Percentiles rank a stretch among this genome's conserved stretches.
phyloP scores from a whole-genome alignment of 345 rosid species.

The Durio zibethinus region DNA sequence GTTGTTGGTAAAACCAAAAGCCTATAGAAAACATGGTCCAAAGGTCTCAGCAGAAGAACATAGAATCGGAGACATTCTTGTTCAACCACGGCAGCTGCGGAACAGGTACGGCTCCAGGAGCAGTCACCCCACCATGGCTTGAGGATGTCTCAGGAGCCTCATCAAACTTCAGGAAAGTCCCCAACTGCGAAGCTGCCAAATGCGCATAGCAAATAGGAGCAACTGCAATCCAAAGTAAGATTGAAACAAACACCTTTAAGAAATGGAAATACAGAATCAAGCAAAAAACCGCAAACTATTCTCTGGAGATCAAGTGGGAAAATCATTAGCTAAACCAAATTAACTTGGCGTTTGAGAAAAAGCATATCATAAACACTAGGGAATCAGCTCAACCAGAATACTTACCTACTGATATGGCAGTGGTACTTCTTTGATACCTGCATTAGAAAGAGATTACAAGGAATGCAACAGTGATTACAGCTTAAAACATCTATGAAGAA shows the following conservation, averaged over 20 bases:
- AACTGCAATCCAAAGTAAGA: slow-evolving; percentile 25
- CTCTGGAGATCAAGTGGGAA: too few relatives aligned
- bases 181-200: slow-evolving; percentile 56
- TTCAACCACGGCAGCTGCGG: slow-evolving; percentile 58
- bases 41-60: slow-evolving; percentile 66
- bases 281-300: too few relatives aligned
- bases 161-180: slow-evolving; percentile 50
- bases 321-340: too few relatives aligned
- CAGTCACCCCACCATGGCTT: slow-evolving; percentile 44
- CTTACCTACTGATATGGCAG: slow-evolving; percentile 82
- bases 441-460: slow-evolving; percentile 19
- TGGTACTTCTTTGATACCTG: slow-evolving; percentile 87
- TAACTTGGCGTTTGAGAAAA: too few relatives aligned
- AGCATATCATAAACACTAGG: too few relatives aligned
- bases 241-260: neutral
- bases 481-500: too few relatives aligned
- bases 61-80: slow-evolving; percentile 45
- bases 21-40: neutral
- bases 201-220: slow-evolving; percentile 71
- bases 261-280: too few relatives aligned
- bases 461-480: too few relatives aligned
- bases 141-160: slow-evolving; percentile 58
- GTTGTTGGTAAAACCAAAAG: neutral
- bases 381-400: neutral
- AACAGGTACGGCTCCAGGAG: slow-evolving; percentile 45